Percentiles rank a stretch among this genome's conserved stretches.
These are phyloP conservation scores for Vanrija pseudolonga DNA, from an alignment of 1,284 basidiomycete species.

Conservation along the genomic window DNA sequence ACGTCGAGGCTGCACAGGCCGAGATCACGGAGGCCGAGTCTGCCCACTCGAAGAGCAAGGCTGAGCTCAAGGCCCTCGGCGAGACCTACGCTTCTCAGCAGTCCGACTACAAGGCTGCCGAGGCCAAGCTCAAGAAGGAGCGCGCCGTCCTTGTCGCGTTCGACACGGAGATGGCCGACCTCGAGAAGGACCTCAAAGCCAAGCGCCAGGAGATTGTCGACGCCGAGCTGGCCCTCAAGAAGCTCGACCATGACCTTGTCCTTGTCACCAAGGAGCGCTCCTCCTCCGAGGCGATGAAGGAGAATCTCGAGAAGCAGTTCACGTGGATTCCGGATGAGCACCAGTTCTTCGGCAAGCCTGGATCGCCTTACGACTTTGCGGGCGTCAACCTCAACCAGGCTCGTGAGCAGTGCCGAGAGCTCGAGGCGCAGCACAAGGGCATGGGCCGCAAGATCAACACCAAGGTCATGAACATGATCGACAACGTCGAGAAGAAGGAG, in stretches of 20 bases:
- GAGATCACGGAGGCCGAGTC: conserved; percentile 62
- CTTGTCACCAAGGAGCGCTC: conserved; percentile 52
- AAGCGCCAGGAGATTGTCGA: conserved; percentile 74
- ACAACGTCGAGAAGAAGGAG: conserved; percentile 94
- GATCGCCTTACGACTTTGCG: conserved; percentile 78
- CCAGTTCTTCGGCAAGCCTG: conserved; percentile 77
- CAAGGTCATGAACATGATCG: conserved; percentile 94
- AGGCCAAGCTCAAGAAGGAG: conserved; percentile 73
- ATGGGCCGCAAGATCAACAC: conserved; percentile 95
- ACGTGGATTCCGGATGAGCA: conserved; percentile 87
- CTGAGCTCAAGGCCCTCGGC: conserved; percentile 44
- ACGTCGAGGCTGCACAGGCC: conserved; percentile 62
- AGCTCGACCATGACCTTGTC: conserved; percentile 56
- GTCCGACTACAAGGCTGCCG: conserved; percentile 61
- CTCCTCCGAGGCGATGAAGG: conserved; percentile 56
- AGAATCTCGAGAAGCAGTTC: conserved; percentile 70
- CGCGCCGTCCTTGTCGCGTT: conserved; percentile 80
- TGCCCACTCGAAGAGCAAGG: conserved; percentile 58
- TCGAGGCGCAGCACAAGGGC: conserved; percentile 75
- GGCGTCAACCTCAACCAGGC: conserved; percentile 66
- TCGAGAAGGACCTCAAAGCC: conserved; percentile 74
- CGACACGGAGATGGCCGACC: conserved; percentile 77
- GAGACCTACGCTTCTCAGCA: conserved; percentile 64
- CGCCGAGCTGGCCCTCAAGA: conserved; percentile 65
- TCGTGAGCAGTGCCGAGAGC: conserved; percentile 65